Evolutionary conservation across 805 yeast species (phyloP).

Genomic region (Zygosaccharomyces rouxii): DNA sequence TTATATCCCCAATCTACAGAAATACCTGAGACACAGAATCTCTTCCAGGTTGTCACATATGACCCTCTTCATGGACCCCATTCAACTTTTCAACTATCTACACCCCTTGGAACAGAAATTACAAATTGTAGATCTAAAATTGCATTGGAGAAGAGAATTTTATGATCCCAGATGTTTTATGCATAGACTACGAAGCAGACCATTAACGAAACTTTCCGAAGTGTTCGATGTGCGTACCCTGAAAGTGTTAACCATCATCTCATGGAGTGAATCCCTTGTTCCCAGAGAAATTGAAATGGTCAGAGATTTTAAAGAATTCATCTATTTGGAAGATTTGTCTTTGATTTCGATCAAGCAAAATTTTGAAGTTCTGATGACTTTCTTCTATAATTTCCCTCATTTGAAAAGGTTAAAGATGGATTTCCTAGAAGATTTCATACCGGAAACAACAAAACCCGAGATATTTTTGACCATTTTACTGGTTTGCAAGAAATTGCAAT

Average conservation of each 20-base stretch:
- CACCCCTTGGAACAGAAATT: slow-evolving; percentile 31
- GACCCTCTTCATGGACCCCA: slow-evolving; percentile 40
- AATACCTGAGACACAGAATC: slow-evolving; percentile 28
- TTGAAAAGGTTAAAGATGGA: slow-evolving; percentile 40
- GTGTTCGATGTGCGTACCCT: slow-evolving; percentile 36
- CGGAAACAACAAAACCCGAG: slow-evolving; percentile 34
- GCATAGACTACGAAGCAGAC: slow-evolving; percentile 16
- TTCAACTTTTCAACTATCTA: slow-evolving; percentile 36
- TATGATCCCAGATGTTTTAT: slow-evolving; percentile 32
- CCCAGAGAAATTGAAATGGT: slow-evolving; percentile 36
- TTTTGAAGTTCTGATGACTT: slow-evolving; percentile 33
- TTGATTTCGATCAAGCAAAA: slow-evolving; percentile 39
- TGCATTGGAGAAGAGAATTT: slow-evolving; percentile 42
- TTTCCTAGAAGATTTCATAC: slow-evolving; percentile 35
- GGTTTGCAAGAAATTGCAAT: slow-evolving; percentile 35
- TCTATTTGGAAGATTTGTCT: slow-evolving; percentile 37
- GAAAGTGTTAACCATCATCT: slow-evolving; percentile 38
- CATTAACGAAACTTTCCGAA: slow-evolving; percentile 32
- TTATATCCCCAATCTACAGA: slow-evolving; percentile 33
- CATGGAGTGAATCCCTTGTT: slow-evolving; percentile 39
- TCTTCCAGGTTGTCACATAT: slow-evolving; percentile 31
- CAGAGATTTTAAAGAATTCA: slow-evolving; percentile 38
- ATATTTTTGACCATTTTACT: slow-evolving; percentile 35
- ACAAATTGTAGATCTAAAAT: slow-evolving; percentile 36
- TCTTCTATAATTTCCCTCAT: slow-evolving; percentile 28